These are phyloP conservation scores for Monosporascus sp. DNA, from an alignment of 2,329 filamentous ascomycete genomes.

Conservation along the genomic window DNA sequence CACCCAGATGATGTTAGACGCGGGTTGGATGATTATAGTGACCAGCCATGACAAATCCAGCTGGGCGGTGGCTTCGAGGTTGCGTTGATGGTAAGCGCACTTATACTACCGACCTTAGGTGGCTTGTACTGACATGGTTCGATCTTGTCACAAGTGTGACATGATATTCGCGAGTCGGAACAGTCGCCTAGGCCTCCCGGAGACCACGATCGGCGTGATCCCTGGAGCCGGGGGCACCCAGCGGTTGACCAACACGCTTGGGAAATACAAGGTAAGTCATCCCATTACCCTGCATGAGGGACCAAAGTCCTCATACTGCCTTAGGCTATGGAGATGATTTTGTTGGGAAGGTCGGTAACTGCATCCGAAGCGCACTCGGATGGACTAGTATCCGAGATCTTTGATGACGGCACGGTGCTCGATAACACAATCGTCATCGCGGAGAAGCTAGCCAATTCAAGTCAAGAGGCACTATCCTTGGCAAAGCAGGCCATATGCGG, in stretches of 20 bases:
- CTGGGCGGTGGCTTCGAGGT: slow-evolving; percentile 47
- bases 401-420: slow-evolving; percentile 21
- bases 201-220: slow-evolving; percentile 88
- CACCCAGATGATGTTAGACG: neutral
- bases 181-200: slow-evolving; percentile 89
- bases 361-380: slow-evolving; percentile 19
- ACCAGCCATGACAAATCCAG: slow-evolving; percentile 17
- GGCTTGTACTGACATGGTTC: neutral
- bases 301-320: neutral
- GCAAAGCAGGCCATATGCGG: slow-evolving; percentile 26
- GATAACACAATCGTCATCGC: slow-evolving; percentile 18
- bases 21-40: neutral
- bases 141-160: slow-evolving; percentile 25
- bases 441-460: slow-evolving; percentile 16
- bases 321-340: slow-evolving; percentile 26
- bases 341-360: slow-evolving; percentile 21
- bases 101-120: neutral
- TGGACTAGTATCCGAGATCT: slow-evolving; percentile 22
- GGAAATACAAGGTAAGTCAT: slow-evolving; percentile 27
- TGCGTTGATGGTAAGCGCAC: slow-evolving; percentile 35
- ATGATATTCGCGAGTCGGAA: slow-evolving; percentile 67
- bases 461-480: slow-evolving; percentile 20
- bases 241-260: slow-evolving; percentile 27
- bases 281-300: neutral
- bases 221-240: slow-evolving; percentile 89